Evolutionary conservation across 2,329 filamentous ascomycete genomes (phyloP).

Genomic region (Sclerotinia minor): DNA sequence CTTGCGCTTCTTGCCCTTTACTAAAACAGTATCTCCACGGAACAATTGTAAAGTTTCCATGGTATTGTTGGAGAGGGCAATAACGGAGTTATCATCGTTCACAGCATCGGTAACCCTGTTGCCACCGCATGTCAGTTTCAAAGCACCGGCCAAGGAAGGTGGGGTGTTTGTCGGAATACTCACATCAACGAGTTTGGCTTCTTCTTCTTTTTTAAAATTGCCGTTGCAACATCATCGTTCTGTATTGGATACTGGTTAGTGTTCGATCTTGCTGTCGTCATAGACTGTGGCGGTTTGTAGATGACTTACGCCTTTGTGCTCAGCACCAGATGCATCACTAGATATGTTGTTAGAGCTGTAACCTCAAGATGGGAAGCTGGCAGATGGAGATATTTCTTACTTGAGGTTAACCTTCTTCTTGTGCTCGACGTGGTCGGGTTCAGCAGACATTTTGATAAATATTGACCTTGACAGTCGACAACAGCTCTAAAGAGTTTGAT

Average conservation of each 20-base stretch:
- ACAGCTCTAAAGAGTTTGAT: constrained; percentile 1
- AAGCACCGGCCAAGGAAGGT: constrained; percentile 30
- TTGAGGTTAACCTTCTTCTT: constrained; percentile 83
- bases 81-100: constrained; percentile 99
- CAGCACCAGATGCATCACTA: constrained; percentile 86
- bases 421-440: constrained; percentile 61
- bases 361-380: constrained; percentile 11
- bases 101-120: constrained; percentile 91
- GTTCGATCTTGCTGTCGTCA: constrained; percentile 33
- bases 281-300: constrained; percentile 33
- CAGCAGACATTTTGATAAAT: constrained; percentile 68
- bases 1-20: constrained; percentile 99
- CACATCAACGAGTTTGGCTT: constrained; percentile 99
- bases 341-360: constrained; percentile 44
- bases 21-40: constrained; percentile 95
- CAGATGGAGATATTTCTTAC: constrained; percentile 53
- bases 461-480: constrained; percentile 17
- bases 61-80: constrained; percentile 95
- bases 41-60: constrained; percentile 99
- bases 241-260: constrained; percentile 50
- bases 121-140: constrained; percentile 41
- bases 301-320: constrained; percentile 73
- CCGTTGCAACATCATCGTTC: constrained; percentile 89
- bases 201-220: constrained; percentile 99
- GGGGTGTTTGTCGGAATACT: constrained; percentile 43